Conservation (phyloP, 1,284 basidiomycete genomes). For the Anthracocystis walkeri region DNA sequence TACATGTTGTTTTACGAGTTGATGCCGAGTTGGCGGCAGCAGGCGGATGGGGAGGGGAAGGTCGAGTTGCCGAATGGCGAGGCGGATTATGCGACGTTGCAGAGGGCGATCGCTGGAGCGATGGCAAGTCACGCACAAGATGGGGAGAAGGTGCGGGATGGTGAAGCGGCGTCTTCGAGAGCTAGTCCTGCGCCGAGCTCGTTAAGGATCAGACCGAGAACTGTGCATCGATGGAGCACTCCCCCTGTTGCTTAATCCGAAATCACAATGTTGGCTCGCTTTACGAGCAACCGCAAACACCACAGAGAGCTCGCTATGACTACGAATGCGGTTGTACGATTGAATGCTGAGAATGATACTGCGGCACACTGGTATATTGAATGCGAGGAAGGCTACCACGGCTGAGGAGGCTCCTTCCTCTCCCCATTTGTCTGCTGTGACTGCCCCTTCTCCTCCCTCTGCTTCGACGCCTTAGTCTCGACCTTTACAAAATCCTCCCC, state of each 20-base stretch:
- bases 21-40: constrained; percentile 7
- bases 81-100: constrained; percentile 29
- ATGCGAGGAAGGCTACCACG: constrained; percentile 3
- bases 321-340: too few relatives aligned
- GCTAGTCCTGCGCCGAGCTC: constrained; percentile 19
- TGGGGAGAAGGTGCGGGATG: not conserved
- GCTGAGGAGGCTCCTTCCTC: constrained; percentile 22
- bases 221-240: constrained; percentile 42
- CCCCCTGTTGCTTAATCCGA: constrained; percentile 17
- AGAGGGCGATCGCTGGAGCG: constrained; percentile 28
- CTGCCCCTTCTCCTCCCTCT: constrained; percentile 29
- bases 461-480: constrained; percentile 50
- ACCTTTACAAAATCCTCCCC: constrained; percentile 54
- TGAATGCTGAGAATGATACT: too few relatives aligned
- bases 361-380: not conserved
- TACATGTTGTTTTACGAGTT: constrained; percentile 67
- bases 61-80: constrained; percentile 19
- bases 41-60: constrained; percentile 6
- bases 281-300: not conserved
- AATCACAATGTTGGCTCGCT: not conserved
- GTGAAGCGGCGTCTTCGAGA: not conserved
- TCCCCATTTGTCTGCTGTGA: constrained; percentile 3
- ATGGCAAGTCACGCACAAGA: constrained; percentile 11
- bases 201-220: constrained; percentile 28
- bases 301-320: too few relatives aligned